Evolutionary conservation across 495 filamentous ascomycete genomes (phyloP).

Genomic region (Podospora tetraspora): DNA sequence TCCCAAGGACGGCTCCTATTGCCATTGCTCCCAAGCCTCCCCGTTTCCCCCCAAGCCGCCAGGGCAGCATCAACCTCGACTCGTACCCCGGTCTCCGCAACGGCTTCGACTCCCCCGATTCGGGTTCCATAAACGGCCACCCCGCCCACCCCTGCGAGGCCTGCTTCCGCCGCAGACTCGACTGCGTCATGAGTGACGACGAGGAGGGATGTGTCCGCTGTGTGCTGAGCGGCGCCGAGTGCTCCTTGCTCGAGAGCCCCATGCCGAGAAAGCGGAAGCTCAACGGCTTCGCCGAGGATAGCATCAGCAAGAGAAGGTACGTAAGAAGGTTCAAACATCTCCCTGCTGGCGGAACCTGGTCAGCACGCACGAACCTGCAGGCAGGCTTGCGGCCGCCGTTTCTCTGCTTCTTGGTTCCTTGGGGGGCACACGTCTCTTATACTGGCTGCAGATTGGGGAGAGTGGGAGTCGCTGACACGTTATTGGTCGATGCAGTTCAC

Average conservation of each 20-base stretch:
- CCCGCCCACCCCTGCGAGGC: conserved; percentile 46
- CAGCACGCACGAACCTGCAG: conserved; percentile 22
- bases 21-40: conserved; percentile 52
- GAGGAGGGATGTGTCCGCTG: conserved; percentile 59
- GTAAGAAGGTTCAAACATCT: conserved; percentile 12
- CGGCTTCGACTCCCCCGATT: conserved; percentile 47
- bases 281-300: conserved; percentile 55
- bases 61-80: conserved; percentile 37
- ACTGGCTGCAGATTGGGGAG: conserved; percentile 6
- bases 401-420: background rate
- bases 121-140: conserved; percentile 42
- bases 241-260: conserved; percentile 60
- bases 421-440: background rate
- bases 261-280: conserved; percentile 70
- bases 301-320: conserved; percentile 54
- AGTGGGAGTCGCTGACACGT: conserved; percentile 32
- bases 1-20: conserved; percentile 52
- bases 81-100: conserved; percentile 38
- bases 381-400: conserved; percentile 9
- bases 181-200: conserved; percentile 81
- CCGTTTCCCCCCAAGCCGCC: conserved; percentile 39
- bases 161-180: conserved; percentile 77
- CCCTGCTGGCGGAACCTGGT: conserved; percentile 18
- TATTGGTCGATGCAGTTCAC: conserved; percentile 47
- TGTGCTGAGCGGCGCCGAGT: conserved; percentile 56